These are phyloP conservation scores for Balakata baccata DNA, from an alignment of 345 rosid genomes.

Conservation along the genomic window DNA sequence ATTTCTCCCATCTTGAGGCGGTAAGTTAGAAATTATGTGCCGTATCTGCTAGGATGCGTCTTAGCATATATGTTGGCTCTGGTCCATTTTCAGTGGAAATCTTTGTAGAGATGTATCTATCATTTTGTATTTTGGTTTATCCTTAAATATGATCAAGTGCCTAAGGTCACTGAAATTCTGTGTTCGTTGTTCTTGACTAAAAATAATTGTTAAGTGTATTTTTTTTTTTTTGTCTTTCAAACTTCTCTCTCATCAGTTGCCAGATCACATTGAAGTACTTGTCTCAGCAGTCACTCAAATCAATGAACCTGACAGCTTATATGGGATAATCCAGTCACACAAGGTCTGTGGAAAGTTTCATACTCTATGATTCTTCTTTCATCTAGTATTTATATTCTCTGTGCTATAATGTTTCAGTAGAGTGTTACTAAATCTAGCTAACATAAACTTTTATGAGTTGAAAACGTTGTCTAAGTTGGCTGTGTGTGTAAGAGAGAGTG, in stretches of 20 bases:
- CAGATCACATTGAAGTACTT: conserved; percentile 75
- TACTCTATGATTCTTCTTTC: conserved; percentile 5
- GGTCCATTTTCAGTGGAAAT: neutral
- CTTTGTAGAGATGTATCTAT: neutral
- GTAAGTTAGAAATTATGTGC: conserved; percentile 38
- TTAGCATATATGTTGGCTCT: neutral
- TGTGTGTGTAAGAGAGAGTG: neutral
- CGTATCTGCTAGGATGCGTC: neutral
- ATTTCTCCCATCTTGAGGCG: conserved; percentile 79
- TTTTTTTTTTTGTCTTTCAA: neutral
- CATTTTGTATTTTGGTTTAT: neutral
- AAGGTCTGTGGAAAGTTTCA: conserved; percentile 45
- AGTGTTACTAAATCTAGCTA: neutral
- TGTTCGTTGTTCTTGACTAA: neutral
- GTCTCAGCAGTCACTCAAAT: conserved; percentile 81
- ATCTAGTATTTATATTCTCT: neutral
- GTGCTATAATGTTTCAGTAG: neutral
- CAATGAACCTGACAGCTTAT: conserved; percentile 95
- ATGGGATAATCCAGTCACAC: conserved; percentile 86
- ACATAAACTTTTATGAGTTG: too few relatives aligned
- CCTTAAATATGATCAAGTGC: neutral
- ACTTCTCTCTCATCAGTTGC: conserved; percentile 48
- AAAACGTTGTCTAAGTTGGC: neutral
- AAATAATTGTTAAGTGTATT: conserved; percentile 1
- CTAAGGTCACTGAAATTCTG: neutral